Percentiles rank a stretch among this genome's conserved stretches.
These are phyloP conservation scores for Botrytis fragariae DNA, from an alignment of 2,329 filamentous ascomycete species.

Conservation along the genomic window DNA sequence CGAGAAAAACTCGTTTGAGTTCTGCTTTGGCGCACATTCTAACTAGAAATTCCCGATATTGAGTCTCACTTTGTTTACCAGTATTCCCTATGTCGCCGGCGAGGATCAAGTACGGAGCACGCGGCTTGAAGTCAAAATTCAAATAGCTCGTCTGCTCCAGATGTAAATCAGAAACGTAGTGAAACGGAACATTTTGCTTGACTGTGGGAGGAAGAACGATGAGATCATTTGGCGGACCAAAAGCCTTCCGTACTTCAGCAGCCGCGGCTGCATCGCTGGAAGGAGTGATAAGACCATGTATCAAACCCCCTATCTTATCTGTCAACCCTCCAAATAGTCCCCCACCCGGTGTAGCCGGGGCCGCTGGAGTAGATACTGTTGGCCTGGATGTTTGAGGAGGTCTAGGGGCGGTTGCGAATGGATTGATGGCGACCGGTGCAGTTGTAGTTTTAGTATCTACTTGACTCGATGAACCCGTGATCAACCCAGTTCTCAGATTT, in stretches of 20 bases:
- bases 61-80: not conserved
- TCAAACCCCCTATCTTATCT: not conserved
- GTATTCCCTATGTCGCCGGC: not conserved
- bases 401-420: not conserved
- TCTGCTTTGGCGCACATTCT: constrained; percentile 9
- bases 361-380: not conserved
- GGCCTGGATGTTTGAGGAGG: not conserved
- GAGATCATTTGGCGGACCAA: not conserved
- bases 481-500: not conserved
- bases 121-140: not conserved
- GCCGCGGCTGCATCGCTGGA: not conserved
- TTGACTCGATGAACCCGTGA: not conserved
- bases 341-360: not conserved
- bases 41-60: not conserved
- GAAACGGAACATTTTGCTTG: not conserved
- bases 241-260: not conserved
- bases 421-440: not conserved
- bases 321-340: not conserved
- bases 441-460: not conserved
- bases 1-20: not conserved
- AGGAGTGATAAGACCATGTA: not conserved
- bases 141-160: constrained; percentile 3
- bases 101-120: not conserved
- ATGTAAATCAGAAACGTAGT: constrained; percentile 14
- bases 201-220: not conserved